Percentiles rank a stretch among this genome's conserved stretches.
These are phyloP conservation scores for Cinchona pubescens DNA, from an alignment of 257 asterid species.

Conservation along the genomic window DNA sequence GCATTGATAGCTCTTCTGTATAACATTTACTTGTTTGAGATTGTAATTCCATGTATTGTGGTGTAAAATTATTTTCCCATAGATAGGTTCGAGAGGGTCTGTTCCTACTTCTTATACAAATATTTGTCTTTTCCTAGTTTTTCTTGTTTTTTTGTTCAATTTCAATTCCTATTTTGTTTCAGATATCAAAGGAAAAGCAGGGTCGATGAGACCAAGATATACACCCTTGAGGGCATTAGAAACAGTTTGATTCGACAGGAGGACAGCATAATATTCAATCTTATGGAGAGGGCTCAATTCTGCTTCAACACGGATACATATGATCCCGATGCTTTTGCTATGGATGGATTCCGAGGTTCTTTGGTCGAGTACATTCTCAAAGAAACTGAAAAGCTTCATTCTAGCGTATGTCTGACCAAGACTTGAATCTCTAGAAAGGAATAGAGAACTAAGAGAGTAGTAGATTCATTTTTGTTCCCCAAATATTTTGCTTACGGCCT, in stretches of 20 bases:
- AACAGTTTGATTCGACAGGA: conserved; percentile 81
- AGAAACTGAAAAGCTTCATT: conserved; percentile 95
- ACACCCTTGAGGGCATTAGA: conserved; percentile 87
- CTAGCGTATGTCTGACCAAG: conserved; percentile 44
- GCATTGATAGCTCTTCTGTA: not conserved
- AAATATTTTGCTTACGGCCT: conserved; percentile 1
- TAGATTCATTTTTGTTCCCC: not conserved
- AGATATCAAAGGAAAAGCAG: conserved; percentile 53
- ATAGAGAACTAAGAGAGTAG: not conserved
- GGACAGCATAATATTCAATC: conserved; percentile 85
- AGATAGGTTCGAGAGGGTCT: not conserved
- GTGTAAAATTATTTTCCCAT: not conserved
- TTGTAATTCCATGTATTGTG: not conserved
- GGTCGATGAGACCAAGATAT: conserved; percentile 71
- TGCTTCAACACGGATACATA: conserved; percentile 68
- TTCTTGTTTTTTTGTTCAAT: too few relatives aligned
- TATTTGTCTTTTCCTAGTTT: not conserved
- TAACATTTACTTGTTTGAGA: not conserved
- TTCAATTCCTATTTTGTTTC: conserved; percentile 19
- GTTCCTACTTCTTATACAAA: not conserved
- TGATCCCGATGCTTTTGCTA: conserved; percentile 55
- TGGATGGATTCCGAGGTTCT: conserved; percentile 80
- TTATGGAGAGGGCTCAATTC: conserved; percentile 89
- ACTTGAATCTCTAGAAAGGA: conserved; percentile 5
- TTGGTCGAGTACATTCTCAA: conserved; percentile 76